A percentile compares a stretch with the other conserved stretches of the same genome.
Conservation (phyloP, 148 eudicot genomes). For the Hydrangea macrophylla region DNA sequence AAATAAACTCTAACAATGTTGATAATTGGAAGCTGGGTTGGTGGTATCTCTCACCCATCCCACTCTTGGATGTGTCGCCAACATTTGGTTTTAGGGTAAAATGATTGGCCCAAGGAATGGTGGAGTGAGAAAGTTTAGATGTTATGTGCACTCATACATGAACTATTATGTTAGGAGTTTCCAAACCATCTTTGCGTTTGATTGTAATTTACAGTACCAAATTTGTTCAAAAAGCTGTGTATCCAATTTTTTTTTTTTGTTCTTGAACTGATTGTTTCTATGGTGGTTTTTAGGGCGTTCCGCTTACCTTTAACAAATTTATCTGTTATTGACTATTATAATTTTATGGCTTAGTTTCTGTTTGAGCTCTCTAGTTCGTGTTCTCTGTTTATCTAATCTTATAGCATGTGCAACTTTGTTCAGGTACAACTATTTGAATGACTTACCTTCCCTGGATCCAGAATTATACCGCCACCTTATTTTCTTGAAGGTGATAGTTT, state of each 20-base stretch:
- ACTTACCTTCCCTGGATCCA: slow-evolving; percentile 94
- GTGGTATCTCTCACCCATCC: too few relatives aligned
- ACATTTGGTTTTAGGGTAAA: too few relatives aligned
- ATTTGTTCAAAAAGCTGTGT: not conserved
- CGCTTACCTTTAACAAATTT: not conserved
- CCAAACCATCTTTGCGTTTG: not conserved
- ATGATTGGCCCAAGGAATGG: too few relatives aligned
- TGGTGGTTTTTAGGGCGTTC: not conserved
- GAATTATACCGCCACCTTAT: slow-evolving; percentile 94
- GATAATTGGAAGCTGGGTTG: too few relatives aligned
- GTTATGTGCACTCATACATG: too few relatives aligned
- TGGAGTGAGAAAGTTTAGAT: too few relatives aligned
- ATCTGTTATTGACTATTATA: not conserved
- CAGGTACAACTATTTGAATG: slow-evolving; percentile 92
- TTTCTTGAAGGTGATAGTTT: slow-evolving; percentile 67
- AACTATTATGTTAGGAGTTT: not conserved
- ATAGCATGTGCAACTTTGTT: slow-evolving; percentile 1
- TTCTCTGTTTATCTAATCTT: not conserved
- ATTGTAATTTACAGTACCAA: not conserved
- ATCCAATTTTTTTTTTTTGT: not conserved
- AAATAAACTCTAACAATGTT: too few relatives aligned
- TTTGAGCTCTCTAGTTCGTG: not conserved
- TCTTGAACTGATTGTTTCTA: not conserved
- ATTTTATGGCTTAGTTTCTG: not conserved
- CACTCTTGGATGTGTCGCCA: too few relatives aligned